These are phyloP conservation scores for Dendrostoma leiphaemia DNA, from an alignment of 2,329 filamentous ascomycete genomes.

Conservation along the genomic window DNA sequence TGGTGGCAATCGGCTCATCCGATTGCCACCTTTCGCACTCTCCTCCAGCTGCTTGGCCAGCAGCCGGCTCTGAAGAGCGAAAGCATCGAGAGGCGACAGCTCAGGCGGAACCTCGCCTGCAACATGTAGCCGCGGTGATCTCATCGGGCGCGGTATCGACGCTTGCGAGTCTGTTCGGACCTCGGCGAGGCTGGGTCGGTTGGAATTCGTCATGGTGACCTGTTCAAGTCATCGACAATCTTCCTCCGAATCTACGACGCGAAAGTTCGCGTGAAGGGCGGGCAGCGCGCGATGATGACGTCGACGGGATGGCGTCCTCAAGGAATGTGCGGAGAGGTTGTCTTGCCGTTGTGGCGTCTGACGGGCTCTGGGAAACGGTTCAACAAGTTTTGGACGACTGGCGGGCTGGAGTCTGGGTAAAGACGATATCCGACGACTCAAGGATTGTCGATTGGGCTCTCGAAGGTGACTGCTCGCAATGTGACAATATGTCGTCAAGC, in stretches of 20 bases:
- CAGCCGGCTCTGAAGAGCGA: constrained; percentile 85
- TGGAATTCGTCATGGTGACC: constrained; percentile 44
- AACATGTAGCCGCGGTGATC: constrained; percentile 73
- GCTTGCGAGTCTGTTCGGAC: constrained; percentile 56
- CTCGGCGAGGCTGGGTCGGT: constrained; percentile 57
- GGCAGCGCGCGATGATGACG: constrained; percentile 14
- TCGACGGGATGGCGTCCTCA: constrained; percentile 2
- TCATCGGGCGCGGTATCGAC: constrained; percentile 54
- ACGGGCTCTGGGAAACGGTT: not conserved
- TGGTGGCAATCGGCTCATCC: constrained; percentile 83
- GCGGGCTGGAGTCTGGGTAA: not conserved
- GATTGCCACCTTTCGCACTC: constrained; percentile 67
- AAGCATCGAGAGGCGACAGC: constrained; percentile 90
- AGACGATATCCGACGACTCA: not conserved
- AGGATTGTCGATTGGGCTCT: not conserved
- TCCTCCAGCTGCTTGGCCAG: constrained; percentile 86
- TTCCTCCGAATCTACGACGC: not conserved
- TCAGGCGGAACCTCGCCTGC: constrained; percentile 83
- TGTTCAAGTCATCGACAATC: constrained; percentile 16
- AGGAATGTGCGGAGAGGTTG: constrained; percentile 10
- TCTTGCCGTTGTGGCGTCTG: constrained; percentile 4
- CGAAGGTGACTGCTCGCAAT: constrained; percentile 1
- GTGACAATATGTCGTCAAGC: constrained; percentile 3
- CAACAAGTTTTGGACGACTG: not conserved
- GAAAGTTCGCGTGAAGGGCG: constrained; percentile 3